Base-by-base conservation (phyloP, 352 stramenopile genomes). In the Phytophthora hybrid region DNA sequence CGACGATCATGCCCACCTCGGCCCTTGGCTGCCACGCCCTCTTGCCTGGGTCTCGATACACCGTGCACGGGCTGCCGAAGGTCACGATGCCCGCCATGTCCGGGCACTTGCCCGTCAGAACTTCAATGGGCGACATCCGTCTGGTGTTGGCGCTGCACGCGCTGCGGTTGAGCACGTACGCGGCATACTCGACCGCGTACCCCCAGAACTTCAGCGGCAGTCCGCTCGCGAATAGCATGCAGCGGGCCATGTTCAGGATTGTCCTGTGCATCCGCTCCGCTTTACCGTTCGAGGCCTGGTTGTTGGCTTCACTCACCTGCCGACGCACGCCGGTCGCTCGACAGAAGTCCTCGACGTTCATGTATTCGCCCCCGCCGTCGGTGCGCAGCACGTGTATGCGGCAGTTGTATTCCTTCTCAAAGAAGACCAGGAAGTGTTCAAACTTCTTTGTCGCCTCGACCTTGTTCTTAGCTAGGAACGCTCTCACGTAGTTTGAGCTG, bases 141-240 rank as follows among this genome's bases (percentile, higher is more conserved):
- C 32, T 19, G 7, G 37, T 1, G 21, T 78, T 84, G 0, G 66
- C 54, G 1, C 21, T 59, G 2, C 54, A 76, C 7, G 74, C 49
- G 37, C 62, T 77, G 3, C 71, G 23, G n/a, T 80, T 84, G 0
- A 77, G 55, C 0, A 84, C 32, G 47, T 78, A 80, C 4, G 58
- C 41, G 0, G 64, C 78, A 19, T 81, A 78, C 52, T 82, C 54
- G 1, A 59, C 72, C 0, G 76, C 71, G 13, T 78, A 34, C 3
- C 64, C 59, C 70, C 78, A 79, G 46, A 77, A 79, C 3, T 41
- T 37, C 1, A 81, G 31, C 4, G 69, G 32, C 0, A 83, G 37
- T 4, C 62, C 63, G 14, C 65, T 73, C 2, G 21, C 62, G 19
- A 83, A 78, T 2, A 83, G 5, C 59, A 78, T 75, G 55, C 65